Conservation (phyloP, 495 filamentous ascomycete genomes). For the Hyaloscypha bicolor region DNA sequence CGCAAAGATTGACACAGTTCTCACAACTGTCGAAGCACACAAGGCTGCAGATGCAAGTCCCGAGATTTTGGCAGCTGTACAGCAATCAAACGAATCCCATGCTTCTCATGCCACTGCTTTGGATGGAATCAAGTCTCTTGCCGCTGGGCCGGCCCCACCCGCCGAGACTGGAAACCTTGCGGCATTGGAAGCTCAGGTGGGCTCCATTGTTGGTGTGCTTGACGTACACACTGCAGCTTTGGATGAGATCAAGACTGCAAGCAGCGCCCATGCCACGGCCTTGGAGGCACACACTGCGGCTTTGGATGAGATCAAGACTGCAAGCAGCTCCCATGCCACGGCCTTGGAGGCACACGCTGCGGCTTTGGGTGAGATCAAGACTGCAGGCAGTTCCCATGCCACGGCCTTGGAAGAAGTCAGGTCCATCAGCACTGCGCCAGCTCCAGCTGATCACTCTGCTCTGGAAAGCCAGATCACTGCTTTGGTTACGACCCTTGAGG, state of each 20-base stretch:
- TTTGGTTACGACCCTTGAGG: slow-evolving; percentile 12
- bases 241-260: slow-evolving; percentile 8
- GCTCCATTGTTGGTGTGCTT: slow-evolving; percentile 11
- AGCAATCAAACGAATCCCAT: slow-evolving; percentile 30
- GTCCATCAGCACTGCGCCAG: neutral
- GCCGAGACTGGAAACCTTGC: neutral
- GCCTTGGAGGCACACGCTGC: slow-evolving; percentile 4
- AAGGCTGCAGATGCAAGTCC: slow-evolving; percentile 20
- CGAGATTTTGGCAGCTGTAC: slow-evolving; percentile 31
- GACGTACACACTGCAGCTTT: slow-evolving; percentile 4
- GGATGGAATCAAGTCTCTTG: slow-evolving; percentile 21
- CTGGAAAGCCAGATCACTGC: slow-evolving; percentile 12
- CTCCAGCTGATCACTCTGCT: neutral
- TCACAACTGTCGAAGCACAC: slow-evolving; percentile 22
- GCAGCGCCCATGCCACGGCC: slow-evolving; percentile 4
- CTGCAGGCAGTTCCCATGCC: slow-evolving; percentile 1
- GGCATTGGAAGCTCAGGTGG: slow-evolving; percentile 14
- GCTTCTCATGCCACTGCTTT: slow-evolving; percentile 21
- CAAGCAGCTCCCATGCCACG: slow-evolving; percentile 1
- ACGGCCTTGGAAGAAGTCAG: slow-evolving; percentile 6
- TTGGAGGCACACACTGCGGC: slow-evolving; percentile 3
- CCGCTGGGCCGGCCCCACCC: slow-evolving; percentile 2
- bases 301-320: slow-evolving; percentile 11
- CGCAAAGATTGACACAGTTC: slow-evolving; percentile 26
- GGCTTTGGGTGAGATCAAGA: slow-evolving; percentile 9